Percentiles rank a stretch among this genome's conserved stretches.
Conservation (phyloP, 2,329 filamentous ascomycete species). For the Eurotiales sp. region DNA sequence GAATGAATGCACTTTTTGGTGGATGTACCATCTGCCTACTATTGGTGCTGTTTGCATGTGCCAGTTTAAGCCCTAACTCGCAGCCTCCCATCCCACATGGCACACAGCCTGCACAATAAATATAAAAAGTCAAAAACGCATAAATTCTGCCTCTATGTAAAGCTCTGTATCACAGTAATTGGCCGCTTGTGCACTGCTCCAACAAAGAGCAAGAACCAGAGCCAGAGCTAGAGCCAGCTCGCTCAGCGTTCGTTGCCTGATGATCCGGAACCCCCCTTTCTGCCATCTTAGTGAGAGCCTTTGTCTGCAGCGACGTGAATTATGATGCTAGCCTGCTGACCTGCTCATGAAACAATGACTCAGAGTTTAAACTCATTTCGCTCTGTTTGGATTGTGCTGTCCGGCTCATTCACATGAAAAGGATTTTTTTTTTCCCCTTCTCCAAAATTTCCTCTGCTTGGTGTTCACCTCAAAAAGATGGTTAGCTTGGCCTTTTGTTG, state of each 20-base stretch:
- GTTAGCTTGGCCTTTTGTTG: background rate
- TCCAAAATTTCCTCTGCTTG: background rate
- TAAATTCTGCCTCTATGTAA: too few relatives aligned
- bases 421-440: background rate
- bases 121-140: too few relatives aligned
- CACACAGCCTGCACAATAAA: too few relatives aligned
- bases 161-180: constrained; percentile 1
- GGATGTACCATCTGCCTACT: too few relatives aligned
- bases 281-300: background rate
- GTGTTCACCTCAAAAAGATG: background rate
- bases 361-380: too few relatives aligned
- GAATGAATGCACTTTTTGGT: too few relatives aligned
- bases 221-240: too few relatives aligned
- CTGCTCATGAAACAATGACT: background rate
- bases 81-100: too few relatives aligned
- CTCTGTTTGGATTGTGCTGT: too few relatives aligned
- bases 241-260: background rate
- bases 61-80: too few relatives aligned
- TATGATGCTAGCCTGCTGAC: background rate
- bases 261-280: constrained; percentile 5
- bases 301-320: background rate
- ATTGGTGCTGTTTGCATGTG: too few relatives aligned
- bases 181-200: constrained; percentile 1
- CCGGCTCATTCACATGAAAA: background rate
- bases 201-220: too few relatives aligned